Base-by-base conservation (phyloP, 768 basidiomycete genomes). In the Hericium coralloides region DNA sequence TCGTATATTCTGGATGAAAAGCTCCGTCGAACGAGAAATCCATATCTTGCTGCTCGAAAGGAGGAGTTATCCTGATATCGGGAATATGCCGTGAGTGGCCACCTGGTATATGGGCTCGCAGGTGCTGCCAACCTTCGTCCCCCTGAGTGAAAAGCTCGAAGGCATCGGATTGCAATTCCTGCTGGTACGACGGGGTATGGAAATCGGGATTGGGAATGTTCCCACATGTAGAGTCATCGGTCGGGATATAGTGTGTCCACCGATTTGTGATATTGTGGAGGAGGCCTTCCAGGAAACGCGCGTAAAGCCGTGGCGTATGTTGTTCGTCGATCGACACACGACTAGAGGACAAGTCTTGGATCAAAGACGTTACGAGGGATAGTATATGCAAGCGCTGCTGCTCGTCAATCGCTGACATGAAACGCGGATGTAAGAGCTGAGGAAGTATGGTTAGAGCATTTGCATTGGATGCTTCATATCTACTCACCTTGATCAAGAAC, bases 401-500 rank as follows among this genome's bases (percentile, higher is more conserved):
- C 3, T 38, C 48, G 12, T 31, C 22, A 38, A 63, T 39, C 0
- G 59, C 57, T 17, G 55, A 39, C 6, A 48, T 47, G 17, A 58
- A 58, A 9, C 52, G 60, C 12, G 62, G 62, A 22, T 55, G 53
- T 22, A 63, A 38, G 12, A 61, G 58, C 62, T 63, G 37, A 51
- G 12, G 31, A 23, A 37, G 12, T 9, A 4, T 12, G 26, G 7
- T n/a, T 1, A 55, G 23, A 10, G n/a, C n/a, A 25, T n/a, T 36
- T 14, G 59, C 69, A 57, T 60, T 17, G 49, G 9, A 23, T 7
- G 26, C 36, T 6, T 31, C 23, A 38, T 6, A 14, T 9, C 14
- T 22, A 48, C 55, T 1, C n/a, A 58, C 62, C 57, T 61, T 57
- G 41, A 63, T 53, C 18, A 63, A 55, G 49, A 63, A 61, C 39